Evolutionary conservation across 2,329 filamentous ascomycete genomes (phyloP), one percentile per base, ranked within the genome.

Genomic region (Colletotrichum sublineola): DNA sequence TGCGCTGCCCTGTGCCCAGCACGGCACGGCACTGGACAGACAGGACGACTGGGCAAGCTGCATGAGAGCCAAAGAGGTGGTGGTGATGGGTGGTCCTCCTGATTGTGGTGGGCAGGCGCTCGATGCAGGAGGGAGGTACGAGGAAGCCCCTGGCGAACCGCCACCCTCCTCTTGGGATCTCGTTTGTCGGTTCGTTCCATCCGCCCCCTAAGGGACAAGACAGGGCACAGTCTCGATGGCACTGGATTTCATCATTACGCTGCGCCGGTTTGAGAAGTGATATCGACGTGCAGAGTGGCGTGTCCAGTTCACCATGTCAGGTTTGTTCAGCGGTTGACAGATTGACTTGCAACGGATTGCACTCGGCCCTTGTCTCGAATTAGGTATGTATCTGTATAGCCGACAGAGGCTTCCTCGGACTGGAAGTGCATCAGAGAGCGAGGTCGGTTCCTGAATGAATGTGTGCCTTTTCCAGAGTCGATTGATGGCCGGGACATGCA

Each of bases 111-210:
- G 38, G 38, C 9, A 48, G 29, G 58, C 46, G 50, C 46, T 68
- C 52, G 58, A 72, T 69, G 53, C 69, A 72, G 66, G 66, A 69
- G 24, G 24, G 64, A 58, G 67, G 40, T 64, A 60, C 69, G 69
- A 72, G 69, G 69, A 60, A 61, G 18, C 69, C 68, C 69, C 66
- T 69, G 60, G 14, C 42, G 18, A 53, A 24, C n/a, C 18, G 38
- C 44, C 66, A 69, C 60, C 58, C 29, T 20, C 69, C 55, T 69
- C 58, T 44, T 2, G 56, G 53, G 31, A n/a, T 29, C n/a, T 44
- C 38, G 56, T 42, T 60, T 46, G 44, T 64, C 69, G 66, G 69
- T 69, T 72, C 66, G 66, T 72, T 69, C 69, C 66, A 72, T 61
- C 69, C 53, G 68, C 18, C 7, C 44, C 44, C 18, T 8, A 7